Conservation (phyloP, 2,329 filamentous ascomycete species). For the Fusarium succisae region DNA sequence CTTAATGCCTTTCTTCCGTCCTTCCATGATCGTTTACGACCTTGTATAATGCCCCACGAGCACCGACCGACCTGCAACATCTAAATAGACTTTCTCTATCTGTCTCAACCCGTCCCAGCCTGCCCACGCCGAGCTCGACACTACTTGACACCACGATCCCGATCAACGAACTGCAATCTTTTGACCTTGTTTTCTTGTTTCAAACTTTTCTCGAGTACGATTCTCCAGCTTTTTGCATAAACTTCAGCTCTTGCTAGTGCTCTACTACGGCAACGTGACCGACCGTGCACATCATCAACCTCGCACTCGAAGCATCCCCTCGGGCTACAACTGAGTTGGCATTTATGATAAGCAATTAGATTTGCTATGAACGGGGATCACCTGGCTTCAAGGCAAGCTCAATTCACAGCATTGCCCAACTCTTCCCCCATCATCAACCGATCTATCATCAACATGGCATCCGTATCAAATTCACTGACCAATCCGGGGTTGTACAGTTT, state of each 20-base stretch:
- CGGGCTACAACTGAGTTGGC: constrained; percentile 28
- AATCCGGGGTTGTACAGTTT: constrained; percentile 56
- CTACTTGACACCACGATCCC: constrained; percentile 2
- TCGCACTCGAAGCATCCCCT: constrained; percentile 26
- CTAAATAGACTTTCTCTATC: constrained; percentile 34
- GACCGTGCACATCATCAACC: constrained; percentile 34
- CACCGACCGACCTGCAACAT: constrained; percentile 35
- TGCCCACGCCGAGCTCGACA: constrained; percentile 31
- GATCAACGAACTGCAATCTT: constrained; percentile 10
- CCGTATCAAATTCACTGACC: constrained; percentile 48
- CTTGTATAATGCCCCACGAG: constrained; percentile 42
- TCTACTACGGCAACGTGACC: constrained; percentile 21
- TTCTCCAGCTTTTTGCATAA: constrained; percentile 30
- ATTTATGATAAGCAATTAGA: constrained; percentile 42
- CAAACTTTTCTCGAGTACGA: not conserved
- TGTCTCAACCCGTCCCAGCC: constrained; percentile 20
- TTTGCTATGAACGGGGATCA: constrained; percentile 72
- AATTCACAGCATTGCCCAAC: constrained; percentile 9
- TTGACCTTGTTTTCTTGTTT: not conserved
- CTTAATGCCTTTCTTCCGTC: constrained; percentile 42
- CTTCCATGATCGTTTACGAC: constrained; percentile 41
- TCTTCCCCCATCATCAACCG: constrained; percentile 13
- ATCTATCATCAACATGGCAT: constrained; percentile 16
- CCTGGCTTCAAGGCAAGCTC: constrained; percentile 62
- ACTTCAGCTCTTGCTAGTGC: constrained; percentile 22